phyloP scores from a whole-genome alignment of 345 rosid genomes.

The Melaleuca quinquenervia region DNA sequence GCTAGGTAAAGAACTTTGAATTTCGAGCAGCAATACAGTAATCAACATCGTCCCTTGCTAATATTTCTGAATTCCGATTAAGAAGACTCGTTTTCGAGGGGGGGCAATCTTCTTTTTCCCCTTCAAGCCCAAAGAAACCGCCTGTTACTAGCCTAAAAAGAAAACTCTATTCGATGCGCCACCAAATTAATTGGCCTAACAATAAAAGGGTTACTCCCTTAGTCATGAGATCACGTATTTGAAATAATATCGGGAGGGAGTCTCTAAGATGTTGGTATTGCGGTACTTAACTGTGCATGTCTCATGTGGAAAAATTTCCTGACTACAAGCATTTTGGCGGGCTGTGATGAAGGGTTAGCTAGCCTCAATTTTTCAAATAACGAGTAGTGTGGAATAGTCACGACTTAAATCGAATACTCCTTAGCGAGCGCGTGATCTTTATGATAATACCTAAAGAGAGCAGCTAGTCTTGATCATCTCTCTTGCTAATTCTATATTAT shows the following conservation, averaged over 20 bases:
- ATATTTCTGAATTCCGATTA: neutral
- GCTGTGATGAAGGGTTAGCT: neutral
- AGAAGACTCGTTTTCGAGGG: neutral
- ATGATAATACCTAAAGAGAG: rapidly evolving
- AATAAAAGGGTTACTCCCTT: neutral
- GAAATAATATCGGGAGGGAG: neutral
- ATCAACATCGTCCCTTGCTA: neutral
- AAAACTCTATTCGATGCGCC: neutral
- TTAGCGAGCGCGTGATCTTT: rapidly evolving
- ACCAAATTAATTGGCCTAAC: rapidly evolving
- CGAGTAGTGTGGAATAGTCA: rapidly evolving
- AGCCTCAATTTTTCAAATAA: rapidly evolving
- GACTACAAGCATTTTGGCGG: rapidly evolving
- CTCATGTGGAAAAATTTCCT: neutral
- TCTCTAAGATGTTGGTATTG: neutral
- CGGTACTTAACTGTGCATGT: neutral
- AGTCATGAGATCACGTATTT: neutral
- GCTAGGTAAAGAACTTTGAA: neutral
- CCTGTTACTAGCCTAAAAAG: neutral
- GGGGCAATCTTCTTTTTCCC: neutral
- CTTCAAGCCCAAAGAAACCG: neutral
- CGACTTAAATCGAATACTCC: rapidly evolving
- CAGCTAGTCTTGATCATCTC: neutral
- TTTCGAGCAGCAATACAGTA: neutral
- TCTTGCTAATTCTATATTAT: neutral